These are phyloP conservation scores for peach (Prunus persica) DNA, from an alignment of 306 rosid genomes.

Conservation along the genomic window Prunus_persica_NCBIv2 NC_034012.1:10758001-10758500, in stretches of 20 bases:
- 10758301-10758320: not conserved
- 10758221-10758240: too few species aligned
- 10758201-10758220: not conserved
- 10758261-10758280: not conserved
- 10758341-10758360: not conserved
- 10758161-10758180: not conserved
- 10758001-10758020: not conserved
- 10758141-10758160: not conserved
- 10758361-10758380: slow-evolving; percentile 2
- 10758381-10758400: slow-evolving; percentile 1
- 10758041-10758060: not conserved
- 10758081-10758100: not conserved
- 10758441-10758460: not conserved
- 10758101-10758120: not conserved
- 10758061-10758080: not conserved
- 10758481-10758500: not conserved
- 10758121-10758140: not conserved
- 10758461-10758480: not conserved
- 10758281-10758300: not conserved
- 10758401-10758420: not conserved
- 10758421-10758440: not conserved
- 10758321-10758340: not conserved
- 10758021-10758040: not conserved
- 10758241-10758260: not conserved
- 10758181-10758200: not conserved